These are phyloP conservation scores for Phyllosticta citribraziliensis DNA, from an alignment of 2,329 filamentous ascomycete species.

Conservation along the genomic window DNA sequence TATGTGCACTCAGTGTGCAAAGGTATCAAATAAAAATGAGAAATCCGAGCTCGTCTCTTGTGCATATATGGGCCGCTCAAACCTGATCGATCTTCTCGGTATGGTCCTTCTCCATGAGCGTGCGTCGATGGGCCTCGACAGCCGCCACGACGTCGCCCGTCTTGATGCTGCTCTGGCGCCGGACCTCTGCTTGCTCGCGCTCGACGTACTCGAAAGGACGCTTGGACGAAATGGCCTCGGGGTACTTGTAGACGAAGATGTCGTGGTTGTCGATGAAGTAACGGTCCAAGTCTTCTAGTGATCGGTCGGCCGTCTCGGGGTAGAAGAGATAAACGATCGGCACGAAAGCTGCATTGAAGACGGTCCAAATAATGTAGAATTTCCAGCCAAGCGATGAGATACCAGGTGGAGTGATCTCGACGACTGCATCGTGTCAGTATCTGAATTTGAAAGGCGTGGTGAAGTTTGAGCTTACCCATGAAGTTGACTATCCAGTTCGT, in stretches of 20 bases:
- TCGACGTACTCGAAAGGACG: conserved; percentile 41
- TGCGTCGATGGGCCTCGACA: conserved; percentile 8
- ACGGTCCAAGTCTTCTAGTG: conserved; percentile 24
- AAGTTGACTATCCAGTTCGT: conserved; percentile 44
- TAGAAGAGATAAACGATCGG: conserved; percentile 33
- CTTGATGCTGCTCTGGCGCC: conserved; percentile 12
- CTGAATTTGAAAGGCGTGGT: neutral
- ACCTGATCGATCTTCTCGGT: conserved; percentile 1
- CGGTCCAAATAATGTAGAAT: conserved; percentile 38
- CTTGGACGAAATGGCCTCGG: conserved; percentile 36
- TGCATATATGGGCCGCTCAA: neutral
- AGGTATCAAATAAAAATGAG: neutral
- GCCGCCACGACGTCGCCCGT: conserved; percentile 9
- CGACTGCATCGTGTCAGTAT: conserved; percentile 16
- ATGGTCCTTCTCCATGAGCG: neutral
- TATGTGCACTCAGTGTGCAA: neutral
- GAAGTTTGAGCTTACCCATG: conserved; percentile 15
- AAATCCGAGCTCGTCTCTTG: neutral
- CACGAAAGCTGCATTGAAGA: conserved; percentile 39
- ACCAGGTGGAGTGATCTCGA: conserved; percentile 36
- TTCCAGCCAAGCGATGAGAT: conserved; percentile 32
- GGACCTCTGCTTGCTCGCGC: conserved; percentile 30
- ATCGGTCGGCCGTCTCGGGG: conserved; percentile 21
- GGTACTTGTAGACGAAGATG: conserved; percentile 39
- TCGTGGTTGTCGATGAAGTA: conserved; percentile 19